phyloP scores from a whole-genome alignment of 495 filamentous ascomycete species.

The Clavariopsis aquatica region DNA sequence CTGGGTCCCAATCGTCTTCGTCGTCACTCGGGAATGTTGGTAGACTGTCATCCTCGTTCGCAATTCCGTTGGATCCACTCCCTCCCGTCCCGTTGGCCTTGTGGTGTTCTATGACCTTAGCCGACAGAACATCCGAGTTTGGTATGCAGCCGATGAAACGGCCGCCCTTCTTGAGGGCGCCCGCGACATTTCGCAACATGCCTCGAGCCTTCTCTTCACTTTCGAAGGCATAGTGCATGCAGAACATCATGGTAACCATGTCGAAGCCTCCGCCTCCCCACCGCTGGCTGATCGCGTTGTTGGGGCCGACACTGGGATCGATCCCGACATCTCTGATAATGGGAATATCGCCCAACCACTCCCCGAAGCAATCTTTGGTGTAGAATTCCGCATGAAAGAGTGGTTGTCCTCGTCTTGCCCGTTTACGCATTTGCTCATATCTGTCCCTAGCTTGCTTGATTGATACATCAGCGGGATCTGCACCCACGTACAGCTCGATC shows the following conservation, averaged over 20 bases:
- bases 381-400: conserved; percentile 83
- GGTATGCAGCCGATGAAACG: conserved; percentile 92
- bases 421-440: conserved; percentile 69
- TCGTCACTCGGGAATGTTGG: conserved; percentile 48
- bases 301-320: conserved; percentile 64
- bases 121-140: conserved; percentile 82
- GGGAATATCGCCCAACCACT: conserved; percentile 73
- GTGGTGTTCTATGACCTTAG: conserved; percentile 55
- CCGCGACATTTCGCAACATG: conserved; percentile 92
- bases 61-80: conserved; percentile 10
- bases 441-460: conserved; percentile 86
- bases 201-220: conserved; percentile 77
- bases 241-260: conserved; percentile 98
- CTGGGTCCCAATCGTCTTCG: conserved; percentile 51
- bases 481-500: conserved; percentile 85
- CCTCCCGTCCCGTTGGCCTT: conserved; percentile 19
- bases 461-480: conserved; percentile 88
- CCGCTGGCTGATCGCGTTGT: conserved; percentile 55
- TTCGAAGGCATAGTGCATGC: conserved; percentile 98
- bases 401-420: conserved; percentile 51
- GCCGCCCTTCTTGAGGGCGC: conserved; percentile 86
- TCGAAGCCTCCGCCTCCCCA: conserved; percentile 83
- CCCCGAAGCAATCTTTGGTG: conserved; percentile 85
- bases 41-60: conserved; percentile 50
- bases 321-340: conserved; percentile 84